A percentile compares a stretch with the other conserved stretches of the same genome.
Conservation (phyloP, 2,329 filamentous ascomycete species). For the Beauveria scarabaeidicola region DNA sequence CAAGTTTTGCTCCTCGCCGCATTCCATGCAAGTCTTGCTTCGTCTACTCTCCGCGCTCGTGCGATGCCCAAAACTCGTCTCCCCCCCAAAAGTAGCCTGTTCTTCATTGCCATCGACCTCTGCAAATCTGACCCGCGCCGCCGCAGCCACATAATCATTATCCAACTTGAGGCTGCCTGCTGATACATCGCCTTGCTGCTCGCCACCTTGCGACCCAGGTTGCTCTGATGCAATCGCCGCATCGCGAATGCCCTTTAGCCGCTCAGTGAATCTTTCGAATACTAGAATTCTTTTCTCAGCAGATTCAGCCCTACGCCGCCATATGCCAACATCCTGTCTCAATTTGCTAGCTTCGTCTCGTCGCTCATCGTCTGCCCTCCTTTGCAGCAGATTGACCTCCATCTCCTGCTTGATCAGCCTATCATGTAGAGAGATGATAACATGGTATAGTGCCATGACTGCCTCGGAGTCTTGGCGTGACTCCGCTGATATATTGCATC, state of each 20-base stretch:
- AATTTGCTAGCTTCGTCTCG: not conserved
- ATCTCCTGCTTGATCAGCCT: not conserved
- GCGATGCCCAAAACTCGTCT: not conserved
- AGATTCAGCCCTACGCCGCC: conserved; percentile 46
- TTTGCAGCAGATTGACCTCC: not conserved
- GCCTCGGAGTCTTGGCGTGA: not conserved
- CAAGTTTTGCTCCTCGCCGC: not conserved
- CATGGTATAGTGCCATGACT: not conserved
- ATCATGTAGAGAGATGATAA: conserved; percentile 7
- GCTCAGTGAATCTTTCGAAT: conserved; percentile 35
- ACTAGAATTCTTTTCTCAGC: conserved; percentile 45
- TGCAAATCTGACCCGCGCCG: conserved; percentile 8
- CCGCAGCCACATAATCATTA: conserved; percentile 1
- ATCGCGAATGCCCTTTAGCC: conserved; percentile 25
- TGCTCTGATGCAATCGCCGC: conserved; percentile 10
- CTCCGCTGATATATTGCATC: not conserved
- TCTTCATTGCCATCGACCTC: conserved; percentile 6
- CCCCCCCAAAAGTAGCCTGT: not conserved
- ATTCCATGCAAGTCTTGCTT: not conserved
- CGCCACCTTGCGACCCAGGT: not conserved
- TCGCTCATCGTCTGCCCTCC: not conserved
- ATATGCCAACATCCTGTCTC: conserved; percentile 29
- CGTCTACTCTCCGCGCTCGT: not conserved
- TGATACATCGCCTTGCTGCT: not conserved
- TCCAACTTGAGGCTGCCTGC: not conserved